Percentiles rank a stretch among this genome's conserved stretches.
Evolutionary conservation across 768 basidiomycete species (phyloP).

Genomic region (Rhizopogon vesiculosus): DNA sequence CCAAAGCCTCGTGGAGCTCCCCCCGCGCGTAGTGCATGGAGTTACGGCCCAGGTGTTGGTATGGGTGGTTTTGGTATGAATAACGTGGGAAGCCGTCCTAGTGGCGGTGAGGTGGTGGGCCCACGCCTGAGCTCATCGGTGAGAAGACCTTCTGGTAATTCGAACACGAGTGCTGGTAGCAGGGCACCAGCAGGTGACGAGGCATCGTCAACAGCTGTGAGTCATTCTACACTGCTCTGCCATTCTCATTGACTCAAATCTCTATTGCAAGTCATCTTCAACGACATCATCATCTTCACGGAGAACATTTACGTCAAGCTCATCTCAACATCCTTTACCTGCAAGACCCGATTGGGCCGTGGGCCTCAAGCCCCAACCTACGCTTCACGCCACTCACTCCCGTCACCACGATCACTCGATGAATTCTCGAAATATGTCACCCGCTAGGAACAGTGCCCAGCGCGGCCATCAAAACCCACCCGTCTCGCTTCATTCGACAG

Average conservation of each 20-base stretch:
- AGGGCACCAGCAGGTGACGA: slow-evolving; percentile 70
- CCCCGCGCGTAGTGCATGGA: slow-evolving; percentile 56
- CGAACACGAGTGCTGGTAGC: slow-evolving; percentile 47
- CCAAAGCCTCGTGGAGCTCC: slow-evolving; percentile 29
- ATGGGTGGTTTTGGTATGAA: slow-evolving; percentile 38
- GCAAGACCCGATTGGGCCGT: slow-evolving; percentile 88
- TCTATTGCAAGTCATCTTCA: slow-evolving; percentile 57
- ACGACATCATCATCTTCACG: slow-evolving; percentile 78
- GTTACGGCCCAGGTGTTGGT: slow-evolving; percentile 60
- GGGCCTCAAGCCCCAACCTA: slow-evolving; percentile 73
- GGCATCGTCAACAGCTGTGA: slow-evolving; percentile 69
- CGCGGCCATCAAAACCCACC: slow-evolving; percentile 31
- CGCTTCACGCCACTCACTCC: slow-evolving; percentile 44
- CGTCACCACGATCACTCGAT: slow-evolving; percentile 51
- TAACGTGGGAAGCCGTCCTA: slow-evolving; percentile 17
- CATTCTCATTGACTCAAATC: slow-evolving; percentile 3
- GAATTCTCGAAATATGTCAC: slow-evolving; percentile 35
- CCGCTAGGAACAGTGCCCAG: slow-evolving; percentile 31
- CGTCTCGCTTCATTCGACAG: slow-evolving; percentile 47
- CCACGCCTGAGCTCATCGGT: slow-evolving; percentile 53
- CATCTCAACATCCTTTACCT: slow-evolving; percentile 76
- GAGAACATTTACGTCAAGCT: slow-evolving; percentile 67
- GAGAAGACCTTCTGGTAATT: slow-evolving; percentile 46
- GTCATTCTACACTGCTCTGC: slow-evolving; percentile 25
- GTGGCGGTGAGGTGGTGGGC: slow-evolving; percentile 47